Evolutionary conservation across 2,329 filamentous ascomycete species (phyloP).

Genomic region (Dothideomycetes sp.): DNA sequence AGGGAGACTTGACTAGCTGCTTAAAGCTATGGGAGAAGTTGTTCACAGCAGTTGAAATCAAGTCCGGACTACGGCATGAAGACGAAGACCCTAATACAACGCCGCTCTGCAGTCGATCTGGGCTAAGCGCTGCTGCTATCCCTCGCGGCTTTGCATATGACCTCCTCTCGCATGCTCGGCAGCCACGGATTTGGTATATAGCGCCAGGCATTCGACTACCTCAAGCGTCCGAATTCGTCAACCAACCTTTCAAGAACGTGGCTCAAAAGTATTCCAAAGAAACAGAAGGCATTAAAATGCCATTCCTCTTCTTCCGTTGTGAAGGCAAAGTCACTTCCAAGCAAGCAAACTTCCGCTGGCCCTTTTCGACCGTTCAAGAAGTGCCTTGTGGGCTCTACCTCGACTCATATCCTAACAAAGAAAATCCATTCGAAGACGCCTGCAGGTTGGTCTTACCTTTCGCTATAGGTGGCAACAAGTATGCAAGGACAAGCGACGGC

Average conservation of each 20-base stretch:
- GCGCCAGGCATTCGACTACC: slow-evolving; percentile 26
- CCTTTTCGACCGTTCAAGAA: slow-evolving; percentile 24
- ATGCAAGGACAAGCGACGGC: slow-evolving; percentile 25
- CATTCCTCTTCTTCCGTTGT: slow-evolving; percentile 26
- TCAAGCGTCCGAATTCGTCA: slow-evolving; percentile 26
- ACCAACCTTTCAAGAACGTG: slow-evolving; percentile 26
- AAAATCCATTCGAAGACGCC: slow-evolving; percentile 28
- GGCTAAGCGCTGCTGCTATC: slow-evolving; percentile 23
- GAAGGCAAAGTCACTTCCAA: slow-evolving; percentile 24
- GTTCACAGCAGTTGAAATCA: slow-evolving; percentile 23
- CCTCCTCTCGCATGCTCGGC: slow-evolving; percentile 22
- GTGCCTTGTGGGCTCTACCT: slow-evolving; percentile 29
- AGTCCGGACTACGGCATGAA: slow-evolving; percentile 18
- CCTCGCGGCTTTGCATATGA: slow-evolving; percentile 26
- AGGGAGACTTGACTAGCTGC: slow-evolving; percentile 22
- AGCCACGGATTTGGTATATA: slow-evolving; percentile 25
- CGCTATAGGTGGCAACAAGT: slow-evolving; percentile 22
- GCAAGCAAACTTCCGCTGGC: slow-evolving; percentile 27
- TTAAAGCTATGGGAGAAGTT: slow-evolving; percentile 24
- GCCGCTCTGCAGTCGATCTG: slow-evolving; percentile 22
- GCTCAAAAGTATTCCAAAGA: slow-evolving; percentile 22
- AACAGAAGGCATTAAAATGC: slow-evolving; percentile 26
- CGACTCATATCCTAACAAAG: slow-evolving; percentile 25
- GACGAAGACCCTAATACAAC: slow-evolving; percentile 20
- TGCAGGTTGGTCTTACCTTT: slow-evolving; percentile 26